These are phyloP conservation scores for Acacia acuminata DNA, from an alignment of 306 rosid genomes.

Conservation along the genomic window DNA sequence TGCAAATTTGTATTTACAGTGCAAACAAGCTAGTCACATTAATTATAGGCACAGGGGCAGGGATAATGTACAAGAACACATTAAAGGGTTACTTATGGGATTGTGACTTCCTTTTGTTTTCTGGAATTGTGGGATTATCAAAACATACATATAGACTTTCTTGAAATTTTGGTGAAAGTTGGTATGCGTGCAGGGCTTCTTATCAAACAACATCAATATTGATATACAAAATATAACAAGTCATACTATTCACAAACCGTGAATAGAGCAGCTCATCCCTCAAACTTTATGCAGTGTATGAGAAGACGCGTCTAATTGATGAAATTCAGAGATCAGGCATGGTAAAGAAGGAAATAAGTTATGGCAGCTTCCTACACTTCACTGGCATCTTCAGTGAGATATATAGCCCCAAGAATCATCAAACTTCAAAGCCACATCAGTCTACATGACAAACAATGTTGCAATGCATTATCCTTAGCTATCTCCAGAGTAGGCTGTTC, in stretches of 20 bases:
- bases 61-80: background rate
- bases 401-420: background rate
- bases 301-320: background rate
- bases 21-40: background rate
- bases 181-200: background rate
- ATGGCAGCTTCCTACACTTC: background rate
- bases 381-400: background rate
- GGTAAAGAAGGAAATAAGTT: background rate
- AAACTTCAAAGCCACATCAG: conserved; percentile 20
- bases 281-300: background rate
- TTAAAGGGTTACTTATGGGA: background rate
- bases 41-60: background rate
- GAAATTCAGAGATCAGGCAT: background rate
- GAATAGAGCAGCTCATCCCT: background rate
- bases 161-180: background rate
- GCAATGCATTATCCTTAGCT: conserved; percentile 19
- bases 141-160: background rate
- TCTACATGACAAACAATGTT: conserved; percentile 16
- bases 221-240: background rate
- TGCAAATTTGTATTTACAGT: background rate
- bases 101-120: background rate
- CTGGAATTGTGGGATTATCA: background rate
- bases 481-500: background rate
- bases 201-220: background rate
- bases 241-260: background rate